These are phyloP conservation scores for Hyaloscypha hepaticicola DNA, from an alignment of 495 filamentous ascomycete species.

Conservation along the genomic window DNA sequence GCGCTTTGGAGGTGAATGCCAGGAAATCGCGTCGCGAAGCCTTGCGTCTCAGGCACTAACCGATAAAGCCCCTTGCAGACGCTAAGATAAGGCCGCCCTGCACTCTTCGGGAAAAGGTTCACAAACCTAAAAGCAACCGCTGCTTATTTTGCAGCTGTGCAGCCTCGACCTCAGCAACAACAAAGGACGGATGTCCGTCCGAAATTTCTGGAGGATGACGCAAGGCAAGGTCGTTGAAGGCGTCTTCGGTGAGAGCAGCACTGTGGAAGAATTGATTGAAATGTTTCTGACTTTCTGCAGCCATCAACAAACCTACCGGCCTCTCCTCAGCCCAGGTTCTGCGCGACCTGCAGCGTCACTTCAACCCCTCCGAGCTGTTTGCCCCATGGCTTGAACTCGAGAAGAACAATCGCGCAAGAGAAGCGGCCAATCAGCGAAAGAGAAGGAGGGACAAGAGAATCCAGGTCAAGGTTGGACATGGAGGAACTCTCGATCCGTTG, in stretches of 20 bases:
- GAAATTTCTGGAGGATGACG: conserved; percentile 45
- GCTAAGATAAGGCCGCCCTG: background rate
- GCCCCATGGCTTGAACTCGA: conserved; percentile 68
- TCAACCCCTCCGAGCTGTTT: conserved; percentile 80
- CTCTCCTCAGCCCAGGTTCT: conserved; percentile 86
- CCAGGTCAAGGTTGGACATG: conserved; percentile 92
- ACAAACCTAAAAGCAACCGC: background rate
- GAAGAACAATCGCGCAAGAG: conserved; percentile 44
- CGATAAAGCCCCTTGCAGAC: background rate
- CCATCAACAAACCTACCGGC: conserved; percentile 86
- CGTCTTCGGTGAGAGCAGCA: conserved; percentile 42
- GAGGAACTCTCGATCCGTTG: conserved; percentile 91
- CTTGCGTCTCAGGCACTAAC: background rate
- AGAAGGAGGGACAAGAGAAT: conserved; percentile 52
- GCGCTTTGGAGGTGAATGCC: background rate
- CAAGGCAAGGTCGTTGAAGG: conserved; percentile 67
- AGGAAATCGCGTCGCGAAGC: background rate
- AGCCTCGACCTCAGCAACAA: background rate
- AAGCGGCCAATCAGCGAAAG: conserved; percentile 54
- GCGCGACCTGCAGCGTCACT: conserved; percentile 74
- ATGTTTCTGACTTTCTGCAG: conserved; percentile 42
- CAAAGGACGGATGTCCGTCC: conserved; percentile 16
- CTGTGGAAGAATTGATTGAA: conserved; percentile 1
- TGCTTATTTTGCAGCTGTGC: background rate
- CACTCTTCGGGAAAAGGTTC: background rate